Conservation (phyloP, 495 filamentous ascomycete species). For the Penicillium odoratum region DNA sequence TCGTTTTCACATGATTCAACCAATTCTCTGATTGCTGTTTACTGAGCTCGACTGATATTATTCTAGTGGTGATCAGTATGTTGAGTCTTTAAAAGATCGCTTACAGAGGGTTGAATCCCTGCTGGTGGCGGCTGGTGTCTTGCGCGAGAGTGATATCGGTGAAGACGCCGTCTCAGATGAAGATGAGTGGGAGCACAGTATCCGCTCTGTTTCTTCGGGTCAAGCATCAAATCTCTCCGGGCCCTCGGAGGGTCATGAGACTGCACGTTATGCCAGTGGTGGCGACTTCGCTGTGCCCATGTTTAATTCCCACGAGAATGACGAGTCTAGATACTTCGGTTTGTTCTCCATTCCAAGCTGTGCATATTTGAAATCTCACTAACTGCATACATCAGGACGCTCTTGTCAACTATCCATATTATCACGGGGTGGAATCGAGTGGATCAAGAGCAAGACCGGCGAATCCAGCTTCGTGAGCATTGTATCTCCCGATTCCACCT, state of each 20-base stretch:
- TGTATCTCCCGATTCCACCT: conserved; percentile 68
- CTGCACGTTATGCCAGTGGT: conserved; percentile 35
- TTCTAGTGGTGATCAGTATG: conserved; percentile 77
- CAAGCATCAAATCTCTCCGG: conserved; percentile 16
- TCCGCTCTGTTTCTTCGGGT: conserved; percentile 5
- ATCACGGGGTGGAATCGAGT: conserved; percentile 92
- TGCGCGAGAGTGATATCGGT: conserved; percentile 72
- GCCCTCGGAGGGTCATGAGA: conserved; percentile 9
- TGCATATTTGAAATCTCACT: neutral
- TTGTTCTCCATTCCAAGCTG: conserved; percentile 19
- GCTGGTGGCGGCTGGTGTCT: conserved; percentile 77
- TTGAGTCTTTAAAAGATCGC: conserved; percentile 87
- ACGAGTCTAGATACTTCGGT: conserved; percentile 93
- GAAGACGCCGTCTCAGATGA: conserved; percentile 60
- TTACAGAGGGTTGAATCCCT: conserved; percentile 83
- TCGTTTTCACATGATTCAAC: neutral
- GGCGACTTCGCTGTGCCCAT: conserved; percentile 48
- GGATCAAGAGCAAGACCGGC: conserved; percentile 95
- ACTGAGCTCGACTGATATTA: conserved; percentile 1
- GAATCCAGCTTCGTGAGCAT: conserved; percentile 84
- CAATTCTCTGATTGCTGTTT: neutral
- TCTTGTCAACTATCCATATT: conserved; percentile 94
- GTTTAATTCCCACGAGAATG: conserved; percentile 68
- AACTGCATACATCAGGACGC: conserved; percentile 56
- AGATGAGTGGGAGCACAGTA: conserved; percentile 49